A percentile compares a stretch with the other conserved stretches of the same genome.
These are phyloP conservation scores for Sonneratia caseolaris DNA, from an alignment of 345 rosid genomes.

Conservation along the genomic window DNA sequence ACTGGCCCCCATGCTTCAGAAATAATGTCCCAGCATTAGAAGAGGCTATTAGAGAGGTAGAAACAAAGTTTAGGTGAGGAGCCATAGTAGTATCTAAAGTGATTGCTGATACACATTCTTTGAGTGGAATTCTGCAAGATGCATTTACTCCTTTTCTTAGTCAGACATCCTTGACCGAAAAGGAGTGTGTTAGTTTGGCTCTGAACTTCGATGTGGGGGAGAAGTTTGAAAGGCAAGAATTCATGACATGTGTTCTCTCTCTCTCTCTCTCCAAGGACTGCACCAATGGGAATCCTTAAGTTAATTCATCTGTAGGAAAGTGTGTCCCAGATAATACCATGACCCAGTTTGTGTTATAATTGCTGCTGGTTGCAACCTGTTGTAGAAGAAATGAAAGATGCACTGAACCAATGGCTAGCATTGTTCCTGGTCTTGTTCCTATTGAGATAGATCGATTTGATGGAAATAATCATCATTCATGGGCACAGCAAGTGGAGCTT, in stretches of 20 bases:
- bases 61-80: conserved; percentile 47
- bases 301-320: not conserved
- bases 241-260: not conserved
- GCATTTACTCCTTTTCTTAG: not conserved
- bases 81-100: conserved; percentile 3
- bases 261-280: not conserved
- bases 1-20: conserved; percentile 51
- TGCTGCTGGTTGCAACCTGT: conserved; percentile 25
- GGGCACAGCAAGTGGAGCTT: conserved; percentile 57
- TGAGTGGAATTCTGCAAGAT: not conserved
- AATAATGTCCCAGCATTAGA: conserved; percentile 44
- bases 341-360: not conserved
- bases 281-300: not conserved
- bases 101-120: not conserved
- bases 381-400: conserved; percentile 18
- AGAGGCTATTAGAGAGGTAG: conserved; percentile 39
- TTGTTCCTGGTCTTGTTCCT: conserved; percentile 23
- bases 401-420: conserved; percentile 19
- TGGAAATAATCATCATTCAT: conserved; percentile 55
- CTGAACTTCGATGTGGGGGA: too few species aligned
- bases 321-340: not conserved
- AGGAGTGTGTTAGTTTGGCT: too few species aligned
- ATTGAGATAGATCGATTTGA: conserved; percentile 47
- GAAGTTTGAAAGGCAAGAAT: too few species aligned
- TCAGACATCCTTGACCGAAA: not conserved